Evolutionary conservation across 768 basidiomycete species (phyloP).

Genomic region (Tulasnella sp.): DNA sequence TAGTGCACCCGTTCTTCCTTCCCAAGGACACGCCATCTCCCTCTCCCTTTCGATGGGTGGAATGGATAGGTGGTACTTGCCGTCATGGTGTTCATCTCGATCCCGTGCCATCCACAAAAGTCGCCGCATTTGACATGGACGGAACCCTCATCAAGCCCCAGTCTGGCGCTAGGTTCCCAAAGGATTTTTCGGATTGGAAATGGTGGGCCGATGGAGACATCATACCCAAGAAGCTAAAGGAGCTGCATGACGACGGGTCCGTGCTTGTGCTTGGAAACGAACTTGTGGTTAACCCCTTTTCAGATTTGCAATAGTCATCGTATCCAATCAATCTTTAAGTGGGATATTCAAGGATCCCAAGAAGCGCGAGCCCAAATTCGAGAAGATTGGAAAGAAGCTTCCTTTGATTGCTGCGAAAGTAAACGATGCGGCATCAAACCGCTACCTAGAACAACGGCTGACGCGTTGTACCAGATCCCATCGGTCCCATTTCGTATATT

Average conservation of each 20-base stretch:
- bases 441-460: not conserved
- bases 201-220: conserved; percentile 53
- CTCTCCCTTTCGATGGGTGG: conserved; percentile 12
- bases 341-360: conserved; percentile 3
- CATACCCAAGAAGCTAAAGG: conserved; percentile 43
- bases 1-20: conserved; percentile 2
- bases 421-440: conserved; percentile 3
- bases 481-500: conserved; percentile 64
- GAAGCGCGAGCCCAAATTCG: conserved; percentile 31
- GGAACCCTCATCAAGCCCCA: conserved; percentile 57
- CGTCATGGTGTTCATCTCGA: conserved; percentile 29
- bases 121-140: conserved; percentile 78
- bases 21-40: not conserved
- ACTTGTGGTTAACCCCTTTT: not conserved
- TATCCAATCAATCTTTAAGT: conserved; percentile 66
- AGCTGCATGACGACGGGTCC: conserved; percentile 49
- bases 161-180: conserved; percentile 33
- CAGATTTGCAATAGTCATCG: conserved; percentile 59
- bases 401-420: conserved; percentile 44
- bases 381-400: conserved; percentile 69
- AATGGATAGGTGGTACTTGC: conserved; percentile 23
- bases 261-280: conserved; percentile 18
- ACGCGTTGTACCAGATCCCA: conserved; percentile 38
- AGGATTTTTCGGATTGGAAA: conserved; percentile 39
- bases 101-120: conserved; percentile 39